Evolutionary conservation across 169 alveolate genomes (phyloP).

Genomic region (Cryptosporidium parvum): DNA sequence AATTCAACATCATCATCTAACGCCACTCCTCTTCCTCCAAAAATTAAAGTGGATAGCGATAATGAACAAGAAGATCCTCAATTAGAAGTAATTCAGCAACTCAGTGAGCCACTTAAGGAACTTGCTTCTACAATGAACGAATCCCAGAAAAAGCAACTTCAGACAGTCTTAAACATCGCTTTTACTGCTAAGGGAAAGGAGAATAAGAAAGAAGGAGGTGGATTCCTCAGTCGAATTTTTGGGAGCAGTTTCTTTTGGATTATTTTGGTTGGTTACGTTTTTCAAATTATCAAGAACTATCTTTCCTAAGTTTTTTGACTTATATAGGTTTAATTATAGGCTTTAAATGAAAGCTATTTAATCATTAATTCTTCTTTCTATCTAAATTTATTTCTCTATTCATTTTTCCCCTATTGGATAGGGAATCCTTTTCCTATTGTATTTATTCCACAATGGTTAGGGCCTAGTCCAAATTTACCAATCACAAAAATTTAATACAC

Average conservation of each 20-base stretch:
- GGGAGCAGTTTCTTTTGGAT: constrained; percentile 66
- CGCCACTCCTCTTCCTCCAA: constrained; percentile 22
- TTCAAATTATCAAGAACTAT: constrained; percentile 38
- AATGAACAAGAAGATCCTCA: constrained; percentile 31
- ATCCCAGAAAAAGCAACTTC: constrained; percentile 55
- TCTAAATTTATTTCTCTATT: background rate
- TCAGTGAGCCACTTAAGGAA: constrained; percentile 56
- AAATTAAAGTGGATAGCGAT: constrained; percentile 64
- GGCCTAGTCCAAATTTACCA: background rate
- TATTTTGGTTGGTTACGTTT: constrained; percentile 27
- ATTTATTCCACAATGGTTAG: background rate
- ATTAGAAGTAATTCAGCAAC: constrained; percentile 30
- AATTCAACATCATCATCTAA: background rate
- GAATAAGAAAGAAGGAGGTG: constrained; percentile 1
- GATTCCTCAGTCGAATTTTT: constrained; percentile 29
- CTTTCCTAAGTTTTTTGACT: background rate
- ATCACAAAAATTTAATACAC: background rate
- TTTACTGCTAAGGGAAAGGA: constrained; percentile 59
- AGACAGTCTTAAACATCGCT: constrained; percentile 35
- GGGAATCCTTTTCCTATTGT: too few species aligned
- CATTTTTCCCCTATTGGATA: background rate
- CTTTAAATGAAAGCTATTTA: background rate
- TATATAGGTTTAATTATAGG: constrained; percentile 23
- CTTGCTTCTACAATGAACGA: constrained; percentile 73
- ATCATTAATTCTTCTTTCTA: background rate